phyloP scores from a whole-genome alignment of 208 protist species.

The Acanthamoeba triangularis region DNA sequence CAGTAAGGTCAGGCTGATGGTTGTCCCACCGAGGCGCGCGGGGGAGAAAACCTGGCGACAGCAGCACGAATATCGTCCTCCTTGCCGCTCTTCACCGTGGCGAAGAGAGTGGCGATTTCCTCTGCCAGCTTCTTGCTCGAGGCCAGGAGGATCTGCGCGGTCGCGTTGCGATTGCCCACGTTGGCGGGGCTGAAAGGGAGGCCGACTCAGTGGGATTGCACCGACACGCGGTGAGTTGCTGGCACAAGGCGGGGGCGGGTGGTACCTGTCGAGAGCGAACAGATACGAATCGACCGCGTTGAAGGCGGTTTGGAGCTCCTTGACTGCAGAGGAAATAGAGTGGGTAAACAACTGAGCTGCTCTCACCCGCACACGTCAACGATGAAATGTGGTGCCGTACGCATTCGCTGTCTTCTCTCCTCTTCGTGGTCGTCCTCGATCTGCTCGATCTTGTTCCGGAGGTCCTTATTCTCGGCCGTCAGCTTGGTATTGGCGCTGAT shows the following conservation, averaged over 20 bases:
- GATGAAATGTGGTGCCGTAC: background rate
- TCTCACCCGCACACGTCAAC: too few species aligned
- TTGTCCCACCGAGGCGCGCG: too few species aligned
- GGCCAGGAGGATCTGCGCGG: conserved; percentile 47
- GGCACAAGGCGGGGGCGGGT: background rate
- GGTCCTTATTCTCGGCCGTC: background rate
- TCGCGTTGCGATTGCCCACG: conserved; percentile 46
- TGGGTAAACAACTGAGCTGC: background rate
- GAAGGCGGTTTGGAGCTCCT: conserved; percentile 42
- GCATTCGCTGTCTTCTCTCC: conserved; percentile 57
- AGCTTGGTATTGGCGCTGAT: background rate
- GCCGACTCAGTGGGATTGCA: too few species aligned
- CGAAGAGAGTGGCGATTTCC: conserved; percentile 31
- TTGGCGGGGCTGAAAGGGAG: conserved; percentile 51
- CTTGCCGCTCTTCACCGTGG: conserved; percentile 13
- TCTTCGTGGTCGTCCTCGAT: conserved; percentile 66
- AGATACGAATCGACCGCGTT: conserved; percentile 46
- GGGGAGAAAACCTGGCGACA: background rate
- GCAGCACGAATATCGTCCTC: conserved; percentile 54
- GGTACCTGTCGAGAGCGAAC: conserved; percentile 46
- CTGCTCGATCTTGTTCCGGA: conserved; percentile 56
- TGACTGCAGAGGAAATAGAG: background rate
- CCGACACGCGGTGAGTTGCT: background rate
- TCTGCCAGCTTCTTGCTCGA: conserved; percentile 68
- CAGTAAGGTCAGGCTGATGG: too few species aligned